A percentile compares a stretch with the other conserved stretches of the same genome.
These are phyloP conservation scores for Tetracladium marchalianum DNA, from an alignment of 495 filamentous ascomycete genomes.

Conservation along the genomic window DNA sequence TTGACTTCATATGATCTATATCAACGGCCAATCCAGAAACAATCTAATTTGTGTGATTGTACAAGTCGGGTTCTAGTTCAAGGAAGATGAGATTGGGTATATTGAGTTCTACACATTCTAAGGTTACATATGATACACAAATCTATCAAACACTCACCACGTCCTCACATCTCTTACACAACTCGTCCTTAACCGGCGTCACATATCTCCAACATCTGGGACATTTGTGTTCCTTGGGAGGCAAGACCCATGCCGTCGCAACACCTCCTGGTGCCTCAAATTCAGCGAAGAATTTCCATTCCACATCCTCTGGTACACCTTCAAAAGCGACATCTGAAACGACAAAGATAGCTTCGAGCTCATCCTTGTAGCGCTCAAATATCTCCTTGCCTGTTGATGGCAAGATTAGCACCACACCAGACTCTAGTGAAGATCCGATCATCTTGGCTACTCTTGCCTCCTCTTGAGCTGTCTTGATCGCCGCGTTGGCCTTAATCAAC, in stretches of 20 bases:
- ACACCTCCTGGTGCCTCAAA: conserved; percentile 39
- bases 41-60: too few relatives aligned
- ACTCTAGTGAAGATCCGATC: conserved; percentile 66
- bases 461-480: conserved; percentile 65
- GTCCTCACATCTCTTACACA: conserved; percentile 68
- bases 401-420: conserved; percentile 45
- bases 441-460: conserved; percentile 50
- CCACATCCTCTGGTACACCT: conserved; percentile 11
- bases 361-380: conserved; percentile 44
- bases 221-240: conserved; percentile 65
- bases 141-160: conserved; percentile 34
- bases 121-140: background rate
- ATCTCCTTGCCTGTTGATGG: conserved; percentile 17
- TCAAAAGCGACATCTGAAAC: conserved; percentile 57
- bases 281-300: conserved; percentile 45
- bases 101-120: background rate
- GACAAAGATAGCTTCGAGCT: conserved; percentile 67
- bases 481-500: conserved; percentile 42
- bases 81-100: background rate
- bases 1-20: too few relatives aligned
- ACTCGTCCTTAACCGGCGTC: conserved; percentile 41
- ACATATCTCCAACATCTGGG: conserved; percentile 81
- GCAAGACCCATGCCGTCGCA: conserved; percentile 46
- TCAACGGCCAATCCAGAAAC: too few relatives aligned
- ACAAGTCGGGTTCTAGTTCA: background rate